Evolutionary conservation across 2,329 filamentous ascomycete species (phyloP).

Genomic region (Blastomyces percursus): DNA sequence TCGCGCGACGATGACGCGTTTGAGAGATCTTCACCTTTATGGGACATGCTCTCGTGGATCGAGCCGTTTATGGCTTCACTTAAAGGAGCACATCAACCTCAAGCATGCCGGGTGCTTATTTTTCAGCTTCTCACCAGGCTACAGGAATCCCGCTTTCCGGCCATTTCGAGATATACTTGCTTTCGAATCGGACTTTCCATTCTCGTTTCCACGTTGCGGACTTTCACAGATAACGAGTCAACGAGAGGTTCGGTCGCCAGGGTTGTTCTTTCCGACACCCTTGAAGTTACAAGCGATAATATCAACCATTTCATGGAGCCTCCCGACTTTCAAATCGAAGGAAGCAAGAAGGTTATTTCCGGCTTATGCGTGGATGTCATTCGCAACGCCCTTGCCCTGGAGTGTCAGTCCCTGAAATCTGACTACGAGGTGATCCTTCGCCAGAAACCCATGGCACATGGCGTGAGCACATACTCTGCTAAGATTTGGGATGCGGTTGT

Average conservation of each 20-base stretch:
- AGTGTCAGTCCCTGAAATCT: slow-evolving; percentile 57
- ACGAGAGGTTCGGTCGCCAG: slow-evolving; percentile 37
- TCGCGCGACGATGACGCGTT: slow-evolving; percentile 42
- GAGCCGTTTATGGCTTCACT: slow-evolving; percentile 67
- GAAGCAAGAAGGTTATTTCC: slow-evolving; percentile 43
- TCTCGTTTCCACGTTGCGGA: slow-evolving; percentile 36
- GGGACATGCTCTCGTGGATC: slow-evolving; percentile 64
- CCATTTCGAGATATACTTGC: slow-evolving; percentile 36
- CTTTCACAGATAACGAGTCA: slow-evolving; percentile 38
- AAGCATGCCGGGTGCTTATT: slow-evolving; percentile 69
- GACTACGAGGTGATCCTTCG: slow-evolving; percentile 57
- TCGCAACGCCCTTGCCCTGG: slow-evolving; percentile 55
- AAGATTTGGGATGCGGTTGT: slow-evolving; percentile 70
- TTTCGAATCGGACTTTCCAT: slow-evolving; percentile 36
- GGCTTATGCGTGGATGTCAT: slow-evolving; percentile 54
- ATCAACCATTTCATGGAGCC: slow-evolving; percentile 49
- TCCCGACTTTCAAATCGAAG: slow-evolving; percentile 39
- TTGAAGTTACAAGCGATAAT: slow-evolving; percentile 37
- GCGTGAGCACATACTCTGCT: slow-evolving; percentile 58
- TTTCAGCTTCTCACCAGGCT: slow-evolving; percentile 59
- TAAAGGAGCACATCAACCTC: slow-evolving; percentile 60
- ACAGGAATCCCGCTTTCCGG: slow-evolving; percentile 31
- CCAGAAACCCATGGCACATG: slow-evolving; percentile 52
- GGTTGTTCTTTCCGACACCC: slow-evolving; percentile 39
- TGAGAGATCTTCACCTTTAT: slow-evolving; percentile 44